Evolutionary conservation across 805 yeast genomes (phyloP).

Genomic region (Saccharomycopsis sp.): DNA sequence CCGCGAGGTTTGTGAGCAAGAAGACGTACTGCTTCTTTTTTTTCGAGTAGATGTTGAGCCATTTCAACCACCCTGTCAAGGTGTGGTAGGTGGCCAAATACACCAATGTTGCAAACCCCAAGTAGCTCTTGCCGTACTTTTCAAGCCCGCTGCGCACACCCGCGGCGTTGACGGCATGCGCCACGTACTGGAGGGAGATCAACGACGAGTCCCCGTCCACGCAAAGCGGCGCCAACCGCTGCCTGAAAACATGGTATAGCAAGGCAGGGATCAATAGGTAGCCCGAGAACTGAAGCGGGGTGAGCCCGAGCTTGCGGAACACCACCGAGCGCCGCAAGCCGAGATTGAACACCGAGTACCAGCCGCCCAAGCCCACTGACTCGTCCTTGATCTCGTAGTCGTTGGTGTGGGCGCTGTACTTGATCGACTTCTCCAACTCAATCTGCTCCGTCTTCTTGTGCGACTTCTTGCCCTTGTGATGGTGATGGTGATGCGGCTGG

Average conservation of each 20-base stretch:
- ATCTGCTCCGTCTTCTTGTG: slow-evolving; percentile 20
- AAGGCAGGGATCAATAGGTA: slow-evolving; percentile 40
- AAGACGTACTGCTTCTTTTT: slow-evolving; percentile 39
- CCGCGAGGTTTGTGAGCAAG: slow-evolving; percentile 30
- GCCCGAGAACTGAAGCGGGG: slow-evolving; percentile 57
- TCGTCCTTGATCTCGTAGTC: slow-evolving; percentile 30
- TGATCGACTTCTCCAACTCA: slow-evolving; percentile 7
- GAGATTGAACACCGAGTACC: slow-evolving; percentile 44
- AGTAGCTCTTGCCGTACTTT: slow-evolving; percentile 23
- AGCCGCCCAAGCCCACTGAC: slow-evolving; percentile 53
- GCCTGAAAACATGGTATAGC: slow-evolving; percentile 37
- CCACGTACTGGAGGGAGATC: slow-evolving; percentile 43
- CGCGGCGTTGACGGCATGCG: slow-evolving; percentile 29
- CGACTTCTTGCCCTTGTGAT: slow-evolving; percentile 18
- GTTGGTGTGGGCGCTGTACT: slow-evolving; percentile 8
- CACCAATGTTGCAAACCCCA: slow-evolving; percentile 30
- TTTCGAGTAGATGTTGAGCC: slow-evolving; percentile 32
- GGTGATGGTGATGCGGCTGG: slow-evolving; percentile 14
- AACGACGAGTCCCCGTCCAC: slow-evolving; percentile 59
- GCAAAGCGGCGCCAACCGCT: slow-evolving; percentile 41
- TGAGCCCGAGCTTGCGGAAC: slow-evolving; percentile 35
- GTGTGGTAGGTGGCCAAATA: slow-evolving; percentile 42
- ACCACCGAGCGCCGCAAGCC: slow-evolving; percentile 43
- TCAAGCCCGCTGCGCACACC: no score
- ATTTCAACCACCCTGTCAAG: slow-evolving; percentile 43